These are phyloP conservation scores for Lithocarpus polystachyus DNA, from an alignment of 306 rosid genomes.

Conservation along the genomic window DNA sequence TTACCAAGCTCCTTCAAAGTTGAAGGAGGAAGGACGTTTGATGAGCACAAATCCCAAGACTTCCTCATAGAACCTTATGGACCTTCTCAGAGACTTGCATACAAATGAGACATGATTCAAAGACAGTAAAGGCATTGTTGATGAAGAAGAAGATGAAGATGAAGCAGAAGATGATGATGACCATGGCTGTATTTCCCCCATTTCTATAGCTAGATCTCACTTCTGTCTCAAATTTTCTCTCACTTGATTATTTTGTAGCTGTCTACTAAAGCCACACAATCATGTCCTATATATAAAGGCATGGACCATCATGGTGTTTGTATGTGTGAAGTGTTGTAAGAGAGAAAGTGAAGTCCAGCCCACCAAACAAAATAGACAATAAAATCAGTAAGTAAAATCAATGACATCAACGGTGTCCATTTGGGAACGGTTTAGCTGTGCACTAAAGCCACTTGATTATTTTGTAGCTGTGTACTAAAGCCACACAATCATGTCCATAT, in stretches of 20 bases:
- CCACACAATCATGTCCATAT: not conserved
- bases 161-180: not conserved
- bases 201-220: slow-evolving; percentile 19
- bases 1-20: slow-evolving; percentile 74
- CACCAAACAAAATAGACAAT: too few relatives aligned
- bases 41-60: slow-evolving; percentile 60
- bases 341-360: too few relatives aligned
- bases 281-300: slow-evolving; percentile 12
- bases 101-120: slow-evolving; percentile 62
- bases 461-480: not conserved
- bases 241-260: not conserved
- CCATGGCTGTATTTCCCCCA: slow-evolving; percentile 11
- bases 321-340: too few relatives aligned
- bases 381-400: too few relatives aligned
- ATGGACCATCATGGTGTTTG: not conserved
- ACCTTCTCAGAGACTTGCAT: slow-evolving; percentile 46
- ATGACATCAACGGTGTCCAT: rapidly evolving
- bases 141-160: not conserved
- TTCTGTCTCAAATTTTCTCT: not conserved
- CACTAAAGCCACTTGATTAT: not conserved
- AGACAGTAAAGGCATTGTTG: slow-evolving; percentile 35
- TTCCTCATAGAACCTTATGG: slow-evolving; percentile 53
- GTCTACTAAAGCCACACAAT: too few relatives aligned
- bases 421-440: too few relatives aligned
- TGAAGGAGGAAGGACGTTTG: slow-evolving; percentile 68